These are phyloP conservation scores for Zanthoxylum bungeanum DNA, from an alignment of 345 rosid genomes.

Conservation along the genomic window DNA sequence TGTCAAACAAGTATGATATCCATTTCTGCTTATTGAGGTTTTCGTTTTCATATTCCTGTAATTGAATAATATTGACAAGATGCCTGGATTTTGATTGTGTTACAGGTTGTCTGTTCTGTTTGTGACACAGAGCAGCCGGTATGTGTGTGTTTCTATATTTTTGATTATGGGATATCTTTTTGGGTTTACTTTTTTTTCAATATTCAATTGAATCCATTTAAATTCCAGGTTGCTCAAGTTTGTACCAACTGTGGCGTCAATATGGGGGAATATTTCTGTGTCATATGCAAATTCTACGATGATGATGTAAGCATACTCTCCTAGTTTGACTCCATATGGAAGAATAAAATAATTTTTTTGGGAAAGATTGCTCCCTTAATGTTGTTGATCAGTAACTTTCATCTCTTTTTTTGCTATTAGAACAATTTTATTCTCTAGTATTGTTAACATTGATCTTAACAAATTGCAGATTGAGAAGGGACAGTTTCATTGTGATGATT, in stretches of 20 bases:
- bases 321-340: not conserved
- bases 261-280: constrained; percentile 95
- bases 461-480: constrained; percentile 57
- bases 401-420: not conserved
- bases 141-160: constrained; percentile 27
- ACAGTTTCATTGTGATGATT: constrained; percentile 92
- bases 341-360: not conserved
- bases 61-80: constrained; percentile 2
- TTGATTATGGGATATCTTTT: not conserved
- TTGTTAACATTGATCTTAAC: not conserved
- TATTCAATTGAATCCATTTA: not conserved
- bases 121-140: constrained; percentile 99
- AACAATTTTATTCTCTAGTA: not conserved
- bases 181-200: not conserved
- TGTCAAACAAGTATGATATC: constrained; percentile 61
- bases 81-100: constrained; percentile 7
- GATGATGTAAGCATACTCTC: constrained; percentile 59
- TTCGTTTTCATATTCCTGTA: not conserved
- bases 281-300: constrained; percentile 87
- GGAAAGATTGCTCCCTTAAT: constrained; percentile 7
- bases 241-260: constrained; percentile 96
- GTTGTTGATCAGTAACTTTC: constrained; percentile 7
- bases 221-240: constrained; percentile 59
- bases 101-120: constrained; percentile 84
- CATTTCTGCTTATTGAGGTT: not conserved